Percentiles rank a stretch among this genome's conserved stretches.
Conservation (phyloP, 2,329 filamentous ascomycete species). For the Fusarium denticulatum region DNA sequence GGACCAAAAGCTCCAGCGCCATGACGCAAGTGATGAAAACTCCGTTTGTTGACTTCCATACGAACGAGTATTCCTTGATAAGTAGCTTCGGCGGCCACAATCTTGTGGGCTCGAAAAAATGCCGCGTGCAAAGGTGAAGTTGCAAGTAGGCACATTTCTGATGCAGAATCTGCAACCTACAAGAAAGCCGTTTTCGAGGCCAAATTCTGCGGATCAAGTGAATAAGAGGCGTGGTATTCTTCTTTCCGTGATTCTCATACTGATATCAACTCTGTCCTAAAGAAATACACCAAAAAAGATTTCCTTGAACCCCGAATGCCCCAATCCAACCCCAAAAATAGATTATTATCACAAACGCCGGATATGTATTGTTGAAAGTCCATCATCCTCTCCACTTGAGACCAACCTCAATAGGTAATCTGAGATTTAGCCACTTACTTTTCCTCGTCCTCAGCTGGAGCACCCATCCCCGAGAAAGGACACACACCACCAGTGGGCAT, state of each 20-base stretch:
- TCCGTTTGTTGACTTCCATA: background rate
- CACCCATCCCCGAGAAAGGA: slow-evolving; percentile 41
- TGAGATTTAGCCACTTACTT: background rate
- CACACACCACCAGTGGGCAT: slow-evolving; percentile 35
- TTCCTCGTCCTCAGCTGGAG: slow-evolving; percentile 19
- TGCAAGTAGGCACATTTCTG: background rate
- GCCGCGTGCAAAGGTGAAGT: background rate
- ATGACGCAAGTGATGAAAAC: slow-evolving; percentile 23
- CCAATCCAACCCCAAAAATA: slow-evolving; percentile 13
- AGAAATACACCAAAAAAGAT: slow-evolving; percentile 3
- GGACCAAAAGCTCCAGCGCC: slow-evolving; percentile 17
- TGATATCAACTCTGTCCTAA: background rate
- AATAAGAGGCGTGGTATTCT: slow-evolving; percentile 5
- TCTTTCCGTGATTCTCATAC: background rate
- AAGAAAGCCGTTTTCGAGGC: background rate
- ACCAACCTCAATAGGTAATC: background rate
- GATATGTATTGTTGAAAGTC: slow-evolving; percentile 17
- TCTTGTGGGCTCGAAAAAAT: background rate
- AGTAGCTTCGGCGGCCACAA: background rate
- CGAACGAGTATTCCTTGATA: background rate
- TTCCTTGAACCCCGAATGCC: slow-evolving; percentile 16
- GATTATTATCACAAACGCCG: slow-evolving; percentile 27
- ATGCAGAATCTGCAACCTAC: background rate
- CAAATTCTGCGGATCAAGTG: background rate
- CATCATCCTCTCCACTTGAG: background rate